Evolutionary conservation across 257 asterid genomes (phyloP).

Genomic region (Solanum dulcamara): DNA sequence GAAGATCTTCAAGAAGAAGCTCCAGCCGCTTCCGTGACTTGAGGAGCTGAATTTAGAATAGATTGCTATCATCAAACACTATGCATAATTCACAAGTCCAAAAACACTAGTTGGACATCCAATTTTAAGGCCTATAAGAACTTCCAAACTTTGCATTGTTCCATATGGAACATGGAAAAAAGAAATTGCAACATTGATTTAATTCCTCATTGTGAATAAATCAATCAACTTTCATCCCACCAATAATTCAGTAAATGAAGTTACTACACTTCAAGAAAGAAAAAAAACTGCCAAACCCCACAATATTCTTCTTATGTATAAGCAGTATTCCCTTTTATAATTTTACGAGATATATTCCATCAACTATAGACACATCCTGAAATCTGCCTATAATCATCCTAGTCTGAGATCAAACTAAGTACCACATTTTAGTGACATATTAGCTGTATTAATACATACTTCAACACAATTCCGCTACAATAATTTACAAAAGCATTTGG

Average conservation of each 20-base stretch:
- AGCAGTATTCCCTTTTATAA: background rate
- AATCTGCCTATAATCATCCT: background rate
- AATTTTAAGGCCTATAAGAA: background rate
- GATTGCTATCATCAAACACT: background rate
- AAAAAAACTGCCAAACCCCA: background rate
- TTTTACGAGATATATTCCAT: background rate
- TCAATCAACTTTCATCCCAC: background rate
- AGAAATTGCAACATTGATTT: background rate
- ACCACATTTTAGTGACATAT: background rate
- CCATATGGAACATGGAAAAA: background rate
- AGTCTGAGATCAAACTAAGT: background rate
- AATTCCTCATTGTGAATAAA: background rate
- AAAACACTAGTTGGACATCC: background rate
- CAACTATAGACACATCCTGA: background rate
- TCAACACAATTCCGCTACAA: background rate
- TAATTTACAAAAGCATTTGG: background rate
- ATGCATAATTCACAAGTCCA: background rate
- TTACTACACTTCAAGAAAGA: background rate
- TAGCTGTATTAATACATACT: background rate
- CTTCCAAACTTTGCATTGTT: background rate
- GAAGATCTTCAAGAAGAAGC: constrained; percentile 89
- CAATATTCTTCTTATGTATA: background rate
- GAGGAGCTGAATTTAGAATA: constrained; percentile 43
- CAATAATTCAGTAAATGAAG: background rate
- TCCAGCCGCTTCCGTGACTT: constrained; percentile 79